phyloP scores from a whole-genome alignment of 495 filamentous ascomycete genomes.

The Penicillium egyptiacum region DNA sequence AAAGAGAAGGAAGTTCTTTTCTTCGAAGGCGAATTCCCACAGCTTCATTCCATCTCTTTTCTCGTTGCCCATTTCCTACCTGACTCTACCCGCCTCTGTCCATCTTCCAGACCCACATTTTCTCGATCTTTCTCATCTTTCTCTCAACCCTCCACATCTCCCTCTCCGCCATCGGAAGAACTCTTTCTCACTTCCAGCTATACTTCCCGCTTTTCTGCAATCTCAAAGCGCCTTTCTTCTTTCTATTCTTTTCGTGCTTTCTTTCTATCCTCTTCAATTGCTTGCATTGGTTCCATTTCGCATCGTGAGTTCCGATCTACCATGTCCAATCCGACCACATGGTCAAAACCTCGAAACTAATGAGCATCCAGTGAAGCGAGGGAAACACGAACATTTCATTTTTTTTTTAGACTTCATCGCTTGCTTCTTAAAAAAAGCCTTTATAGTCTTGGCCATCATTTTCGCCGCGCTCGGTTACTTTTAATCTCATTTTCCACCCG shows the following conservation, averaged over 20 bases:
- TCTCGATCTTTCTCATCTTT: constrained; percentile 14
- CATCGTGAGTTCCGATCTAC: constrained; percentile 36
- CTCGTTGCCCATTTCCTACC: constrained; percentile 14
- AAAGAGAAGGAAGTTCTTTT: constrained; percentile 32
- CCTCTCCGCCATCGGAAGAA: constrained; percentile 26
- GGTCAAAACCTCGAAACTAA: constrained; percentile 2
- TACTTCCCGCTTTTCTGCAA: constrained; percentile 24
- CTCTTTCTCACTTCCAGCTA: constrained; percentile 27
- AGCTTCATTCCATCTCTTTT: constrained; percentile 29
- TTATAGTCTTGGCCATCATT: constrained; percentile 1
- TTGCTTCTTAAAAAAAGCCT: constrained; percentile 3
- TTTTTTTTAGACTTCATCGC: constrained; percentile 18
- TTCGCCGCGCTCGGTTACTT: constrained; percentile 22
- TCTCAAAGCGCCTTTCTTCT: constrained; percentile 14
- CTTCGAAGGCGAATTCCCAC: constrained; percentile 34
- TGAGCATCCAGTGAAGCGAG: constrained; percentile 25
- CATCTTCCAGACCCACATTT: constrained; percentile 12
- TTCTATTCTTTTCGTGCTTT: constrained; percentile 24
- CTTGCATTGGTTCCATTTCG: constrained; percentile 32
- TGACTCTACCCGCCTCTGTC: constrained; percentile 10
- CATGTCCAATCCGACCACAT: constrained; percentile 7
- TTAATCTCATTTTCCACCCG: constrained; percentile 21
- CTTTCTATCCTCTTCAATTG: constrained; percentile 26
- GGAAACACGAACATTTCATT: constrained; percentile 17
- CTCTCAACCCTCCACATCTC: constrained; percentile 8